Percentiles rank a stretch among this genome's conserved stretches.
Conservation (phyloP, 129 eudicot species). For the Logfia minima region DNA sequence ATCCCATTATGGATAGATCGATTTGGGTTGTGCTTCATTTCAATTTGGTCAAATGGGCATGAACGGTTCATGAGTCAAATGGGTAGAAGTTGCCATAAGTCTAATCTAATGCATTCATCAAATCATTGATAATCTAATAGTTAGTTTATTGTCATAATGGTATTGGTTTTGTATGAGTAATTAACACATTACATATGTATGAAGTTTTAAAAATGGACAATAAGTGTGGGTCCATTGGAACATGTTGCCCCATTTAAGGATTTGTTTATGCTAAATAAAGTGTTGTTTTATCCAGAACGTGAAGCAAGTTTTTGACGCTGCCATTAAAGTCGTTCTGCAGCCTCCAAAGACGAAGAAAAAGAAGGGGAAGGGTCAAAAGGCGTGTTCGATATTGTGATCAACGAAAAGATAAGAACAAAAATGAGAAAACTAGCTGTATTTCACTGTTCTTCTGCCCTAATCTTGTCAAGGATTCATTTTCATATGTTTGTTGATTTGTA, state of each 20-base stretch:
- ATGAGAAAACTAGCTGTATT: constrained; percentile 27
- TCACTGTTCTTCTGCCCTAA: constrained; percentile 22
- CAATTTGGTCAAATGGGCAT: neutral
- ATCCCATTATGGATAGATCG: neutral
- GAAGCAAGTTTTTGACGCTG: constrained; percentile 85
- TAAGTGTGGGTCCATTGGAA: neutral
- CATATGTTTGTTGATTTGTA: constrained; percentile 36
- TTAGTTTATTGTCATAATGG: neutral
- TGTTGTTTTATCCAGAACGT: constrained; percentile 44
- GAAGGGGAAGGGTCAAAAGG: constrained; percentile 79
- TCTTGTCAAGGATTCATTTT: constrained; percentile 28
- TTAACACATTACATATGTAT: neutral
- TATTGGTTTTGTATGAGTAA: neutral
- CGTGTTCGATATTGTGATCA: constrained; percentile 81
- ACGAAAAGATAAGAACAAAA: constrained; percentile 11
- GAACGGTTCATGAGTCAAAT: neutral
- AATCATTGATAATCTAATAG: neutral
- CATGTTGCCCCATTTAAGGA: neutral
- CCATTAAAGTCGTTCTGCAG: constrained; percentile 85
- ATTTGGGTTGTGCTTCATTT: neutral
- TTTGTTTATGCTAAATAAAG: neutral
- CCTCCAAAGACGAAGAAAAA: constrained; percentile 88
- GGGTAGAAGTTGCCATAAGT: neutral
- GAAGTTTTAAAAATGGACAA: neutral
- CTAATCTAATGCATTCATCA: neutral